phyloP scores from a whole-genome alignment of 2,329 filamentous ascomycete species.

The Verticillium dahliae region DNA sequence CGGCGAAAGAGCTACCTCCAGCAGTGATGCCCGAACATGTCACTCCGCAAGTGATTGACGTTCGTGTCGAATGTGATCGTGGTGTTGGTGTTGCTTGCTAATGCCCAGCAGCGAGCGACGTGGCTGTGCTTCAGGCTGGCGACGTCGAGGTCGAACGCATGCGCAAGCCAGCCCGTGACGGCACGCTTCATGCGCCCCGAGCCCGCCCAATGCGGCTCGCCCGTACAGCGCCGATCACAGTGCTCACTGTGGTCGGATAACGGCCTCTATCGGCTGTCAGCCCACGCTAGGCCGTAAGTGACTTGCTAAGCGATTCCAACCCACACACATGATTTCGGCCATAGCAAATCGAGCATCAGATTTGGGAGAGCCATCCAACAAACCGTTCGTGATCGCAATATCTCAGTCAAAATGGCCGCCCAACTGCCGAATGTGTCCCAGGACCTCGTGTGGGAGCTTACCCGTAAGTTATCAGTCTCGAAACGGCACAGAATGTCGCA shows the following conservation, averaged over 20 bases:
- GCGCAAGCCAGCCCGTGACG: background rate
- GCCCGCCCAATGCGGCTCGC: background rate
- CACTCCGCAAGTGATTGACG: background rate
- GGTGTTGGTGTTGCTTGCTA: background rate
- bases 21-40: background rate
- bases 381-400: constrained; percentile 22
- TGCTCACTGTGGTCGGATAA: background rate
- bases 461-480: constrained; percentile 60
- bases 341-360: constrained; percentile 2
- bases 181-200: background rate
- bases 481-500: background rate
- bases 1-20: background rate
- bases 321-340: background rate
- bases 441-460: constrained; percentile 92
- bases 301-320: background rate
- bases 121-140: background rate
- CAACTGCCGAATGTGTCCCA: constrained; percentile 69
- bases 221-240: background rate
- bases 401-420: constrained; percentile 49
- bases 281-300: constrained; percentile 1
- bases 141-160: background rate
- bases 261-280: background rate
- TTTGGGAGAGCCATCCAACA: constrained; percentile 11
- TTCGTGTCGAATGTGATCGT: background rate
- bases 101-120: background rate